Conservation (phyloP, 2,329 filamentous ascomycete species). For the Diaporthe aspalathi region DNA sequence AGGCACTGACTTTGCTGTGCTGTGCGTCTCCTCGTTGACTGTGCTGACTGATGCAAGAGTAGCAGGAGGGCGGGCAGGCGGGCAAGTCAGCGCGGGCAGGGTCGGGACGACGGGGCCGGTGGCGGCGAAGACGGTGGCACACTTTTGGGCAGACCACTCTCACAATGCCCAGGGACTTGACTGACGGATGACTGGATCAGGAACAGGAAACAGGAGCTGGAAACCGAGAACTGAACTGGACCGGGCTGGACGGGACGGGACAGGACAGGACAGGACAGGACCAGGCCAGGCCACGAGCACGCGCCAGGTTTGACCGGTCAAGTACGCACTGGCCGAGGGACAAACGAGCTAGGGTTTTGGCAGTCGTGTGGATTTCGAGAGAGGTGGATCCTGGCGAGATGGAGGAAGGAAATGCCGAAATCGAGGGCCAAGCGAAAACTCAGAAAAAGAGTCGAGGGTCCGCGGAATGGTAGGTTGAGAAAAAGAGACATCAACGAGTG, state of each 20-base stretch:
- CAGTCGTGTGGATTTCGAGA: conserved; percentile 25
- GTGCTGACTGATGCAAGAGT: neutral
- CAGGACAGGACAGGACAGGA: conserved; percentile 15
- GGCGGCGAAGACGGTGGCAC: conserved; percentile 10
- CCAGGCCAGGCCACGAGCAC: conserved; percentile 23
- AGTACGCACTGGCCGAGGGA: conserved; percentile 28
- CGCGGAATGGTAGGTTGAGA: neutral
- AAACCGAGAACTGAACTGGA: conserved; percentile 13
- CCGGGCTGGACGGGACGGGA: conserved; percentile 7
- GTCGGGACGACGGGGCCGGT: conserved; percentile 13
- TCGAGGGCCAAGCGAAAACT: conserved; percentile 31
- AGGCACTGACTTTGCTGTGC: conserved; percentile 1
- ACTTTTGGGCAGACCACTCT: conserved; percentile 10
- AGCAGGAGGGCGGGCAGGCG: neutral
- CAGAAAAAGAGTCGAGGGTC: conserved; percentile 17
- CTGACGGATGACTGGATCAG: neutral
- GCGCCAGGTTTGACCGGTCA: conserved; percentile 29
- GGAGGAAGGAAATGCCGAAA: conserved; percentile 30
- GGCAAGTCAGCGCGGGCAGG: conserved; percentile 2
- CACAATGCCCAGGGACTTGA: neutral
- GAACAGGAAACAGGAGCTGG: conserved; percentile 23
- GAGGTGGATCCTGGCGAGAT: conserved; percentile 31
- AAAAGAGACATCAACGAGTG: conserved; percentile 1
- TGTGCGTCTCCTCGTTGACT: neutral
- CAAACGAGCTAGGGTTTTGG: conserved; percentile 26